These are phyloP conservation scores for Saccharum spontaneum DNA, from an alignment of 176 grass and related monocot species.

Conservation along the genomic window DNA sequence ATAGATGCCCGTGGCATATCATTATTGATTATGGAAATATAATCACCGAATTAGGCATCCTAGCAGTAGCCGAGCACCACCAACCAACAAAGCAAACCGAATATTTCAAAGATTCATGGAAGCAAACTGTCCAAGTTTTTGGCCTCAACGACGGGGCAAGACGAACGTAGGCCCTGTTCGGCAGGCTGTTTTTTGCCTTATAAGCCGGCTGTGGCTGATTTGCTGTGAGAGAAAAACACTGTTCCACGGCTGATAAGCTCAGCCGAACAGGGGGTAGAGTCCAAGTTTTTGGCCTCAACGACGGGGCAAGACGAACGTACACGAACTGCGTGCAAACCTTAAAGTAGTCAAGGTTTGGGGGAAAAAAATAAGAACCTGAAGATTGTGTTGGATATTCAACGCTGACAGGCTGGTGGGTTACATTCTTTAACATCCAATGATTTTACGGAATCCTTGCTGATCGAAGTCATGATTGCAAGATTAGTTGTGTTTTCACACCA, in stretches of 20 bases:
- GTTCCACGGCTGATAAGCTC: too few relatives aligned
- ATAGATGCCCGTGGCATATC: too few relatives aligned
- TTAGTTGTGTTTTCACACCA: too few relatives aligned
- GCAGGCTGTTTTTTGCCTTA: too few relatives aligned
- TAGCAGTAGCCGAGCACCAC: not conserved
- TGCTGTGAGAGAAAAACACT: too few relatives aligned
- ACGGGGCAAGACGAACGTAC: not conserved
- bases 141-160: not conserved
- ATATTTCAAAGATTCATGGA: not conserved
- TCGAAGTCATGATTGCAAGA: too few relatives aligned
- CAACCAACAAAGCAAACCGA: not conserved
- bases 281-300: not conserved
- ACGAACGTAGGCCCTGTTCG: too few relatives aligned
- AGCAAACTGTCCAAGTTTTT: not conserved
- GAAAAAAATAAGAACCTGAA: not conserved
- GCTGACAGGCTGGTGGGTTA: not conserved
- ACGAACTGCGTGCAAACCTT: not conserved
- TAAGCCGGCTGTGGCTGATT: too few relatives aligned
- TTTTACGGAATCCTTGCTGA: too few relatives aligned
- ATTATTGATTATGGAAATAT: too few relatives aligned
- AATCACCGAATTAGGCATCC: too few relatives aligned
- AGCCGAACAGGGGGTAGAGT: too few relatives aligned
- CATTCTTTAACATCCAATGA: not conserved
- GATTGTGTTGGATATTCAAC: constrained; percentile 24
- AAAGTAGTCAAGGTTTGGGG: not conserved